Evolutionary conservation across 495 filamentous ascomycete species (phyloP), one percentile per base, ranked within the genome.

Genomic region (Xylaria intraflava): DNA sequence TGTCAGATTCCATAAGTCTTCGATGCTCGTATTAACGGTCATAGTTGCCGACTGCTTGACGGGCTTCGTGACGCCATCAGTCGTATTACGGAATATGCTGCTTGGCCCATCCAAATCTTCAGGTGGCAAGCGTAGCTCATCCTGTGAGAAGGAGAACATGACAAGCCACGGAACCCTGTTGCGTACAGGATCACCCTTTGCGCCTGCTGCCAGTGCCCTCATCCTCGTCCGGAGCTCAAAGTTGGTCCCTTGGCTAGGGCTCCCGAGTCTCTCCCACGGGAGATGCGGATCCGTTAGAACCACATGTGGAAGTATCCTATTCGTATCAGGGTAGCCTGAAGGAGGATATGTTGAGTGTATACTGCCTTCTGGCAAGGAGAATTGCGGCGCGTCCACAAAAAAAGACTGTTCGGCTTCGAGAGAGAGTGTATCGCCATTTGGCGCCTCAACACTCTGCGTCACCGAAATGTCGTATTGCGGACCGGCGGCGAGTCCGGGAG

Each of bases 211-310:
- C n/a, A n/a, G n/a, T n/a, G n/a, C n/a, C n/a, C n/a, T n/a, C n/a
- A n/a, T n/a, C n/a, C n/a, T n/a, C n/a, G n/a, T n/a, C n/a, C n/a
- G 58, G 22, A 39, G 26, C 16, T 42, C 19, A 43, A 63, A 40
- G 2, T 56, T 27, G 2, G 51, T 52, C 3, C 20, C 42, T 24
- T 30, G 42, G 48, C n/a, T 39, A 1, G 20, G 12, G 39, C 38
- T 39, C 29, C 49, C n/a, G 7, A 50, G n/a, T 33, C 65, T 58
- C 45, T 77, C 71, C 78, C 78, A 80, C 0, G 78, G 78, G 0
- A 78, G 41, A 35, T 73, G 66, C 0, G 72, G 67, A 49, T 79
- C 74, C n/a, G 61, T 74, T 23, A 81, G 60, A 0, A 79, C 72
- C 0, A 81, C 57, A 52, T 82, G 78, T 0, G 77, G 76, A 6